A percentile compares a stretch with the other conserved stretches of the same genome.
Conservation (phyloP, 768 basidiomycete genomes). For the Ramaria rubella region DNA sequence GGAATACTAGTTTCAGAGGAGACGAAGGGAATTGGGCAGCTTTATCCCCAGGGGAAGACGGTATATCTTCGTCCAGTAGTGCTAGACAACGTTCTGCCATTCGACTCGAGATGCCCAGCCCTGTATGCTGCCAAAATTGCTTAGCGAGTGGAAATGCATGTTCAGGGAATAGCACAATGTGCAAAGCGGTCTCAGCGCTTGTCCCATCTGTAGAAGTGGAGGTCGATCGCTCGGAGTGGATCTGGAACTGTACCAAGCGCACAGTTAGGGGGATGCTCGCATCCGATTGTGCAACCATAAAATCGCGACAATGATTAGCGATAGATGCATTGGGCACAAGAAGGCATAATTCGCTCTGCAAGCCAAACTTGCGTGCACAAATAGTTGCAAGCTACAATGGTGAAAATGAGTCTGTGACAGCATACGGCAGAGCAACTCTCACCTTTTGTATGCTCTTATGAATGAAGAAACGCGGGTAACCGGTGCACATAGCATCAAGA, state of each 20-base stretch:
- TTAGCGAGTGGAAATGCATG: slow-evolving; percentile 32
- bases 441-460: slow-evolving; percentile 42
- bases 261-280: slow-evolving; percentile 15
- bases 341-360: slow-evolving; percentile 34
- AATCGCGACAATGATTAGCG: slow-evolving; percentile 32
- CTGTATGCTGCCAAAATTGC: slow-evolving; percentile 48
- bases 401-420: neutral
- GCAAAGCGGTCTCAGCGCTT: slow-evolving; percentile 25
- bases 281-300: slow-evolving; percentile 21
- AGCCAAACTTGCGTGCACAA: slow-evolving; percentile 34
- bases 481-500: slow-evolving; percentile 38
- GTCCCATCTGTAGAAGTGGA: neutral
- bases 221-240: slow-evolving; percentile 22
- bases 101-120: slow-evolving; percentile 42
- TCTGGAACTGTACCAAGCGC: slow-evolving; percentile 31
- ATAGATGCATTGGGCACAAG: slow-evolving; percentile 34
- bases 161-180: slow-evolving; percentile 35
- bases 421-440: neutral
- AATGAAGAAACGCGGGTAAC: slow-evolving; percentile 47
- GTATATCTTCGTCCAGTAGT: slow-evolving; percentile 27
- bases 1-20: slow-evolving; percentile 22
- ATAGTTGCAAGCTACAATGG: slow-evolving; percentile 31
- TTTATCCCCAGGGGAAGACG: neutral
- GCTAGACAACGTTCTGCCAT: slow-evolving; percentile 39
- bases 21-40: neutral